Conservation (phyloP, 2,329 filamentous ascomycete genomes). For the Thielaviopsis populi region DNA sequence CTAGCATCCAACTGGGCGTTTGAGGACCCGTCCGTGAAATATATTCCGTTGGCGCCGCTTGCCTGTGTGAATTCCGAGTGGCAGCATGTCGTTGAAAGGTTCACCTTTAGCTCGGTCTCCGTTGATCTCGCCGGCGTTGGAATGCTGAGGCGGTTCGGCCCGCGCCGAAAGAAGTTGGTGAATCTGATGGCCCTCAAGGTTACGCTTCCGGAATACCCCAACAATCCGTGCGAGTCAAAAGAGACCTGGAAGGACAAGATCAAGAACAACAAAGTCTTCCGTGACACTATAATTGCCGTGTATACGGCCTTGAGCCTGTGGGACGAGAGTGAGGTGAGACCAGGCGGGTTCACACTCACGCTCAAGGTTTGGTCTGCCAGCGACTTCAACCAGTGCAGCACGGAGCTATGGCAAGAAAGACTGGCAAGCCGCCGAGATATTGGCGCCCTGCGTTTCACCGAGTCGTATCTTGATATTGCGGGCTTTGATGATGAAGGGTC, state of each 20-base stretch:
- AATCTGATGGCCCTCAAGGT: conserved; percentile 14
- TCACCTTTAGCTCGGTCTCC: conserved; percentile 14
- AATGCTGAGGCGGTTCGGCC: conserved; percentile 6
- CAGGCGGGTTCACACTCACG: conserved; percentile 17
- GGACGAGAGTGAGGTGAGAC: conserved; percentile 17
- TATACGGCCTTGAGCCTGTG: conserved; percentile 18
- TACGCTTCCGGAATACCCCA: conserved; percentile 9
- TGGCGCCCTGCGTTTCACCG: conserved; percentile 19
- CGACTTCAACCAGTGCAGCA: conserved; percentile 19
- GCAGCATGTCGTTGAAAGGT: conserved; percentile 15
- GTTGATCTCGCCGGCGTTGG: conserved; percentile 2
- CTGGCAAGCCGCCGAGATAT: conserved; percentile 19
- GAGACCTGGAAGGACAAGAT: conserved; percentile 17
- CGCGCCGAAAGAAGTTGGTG: conserved; percentile 10
- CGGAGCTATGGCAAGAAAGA: conserved; percentile 19
- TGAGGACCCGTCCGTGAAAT: conserved; percentile 3
- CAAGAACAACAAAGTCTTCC: conserved; percentile 15
- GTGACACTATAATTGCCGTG: conserved; percentile 10
- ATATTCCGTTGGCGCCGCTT: neutral
- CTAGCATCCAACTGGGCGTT: neutral
- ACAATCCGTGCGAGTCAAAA: conserved; percentile 12
- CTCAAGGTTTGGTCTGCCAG: conserved; percentile 18
- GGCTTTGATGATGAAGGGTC: conserved; percentile 55
- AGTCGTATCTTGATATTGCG: conserved; percentile 46
- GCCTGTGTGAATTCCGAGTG: conserved; percentile 16